These are phyloP conservation scores for Sphaerobolus stellatus DNA, from an alignment of 1,284 basidiomycete species.

Conservation along the genomic window DNA sequence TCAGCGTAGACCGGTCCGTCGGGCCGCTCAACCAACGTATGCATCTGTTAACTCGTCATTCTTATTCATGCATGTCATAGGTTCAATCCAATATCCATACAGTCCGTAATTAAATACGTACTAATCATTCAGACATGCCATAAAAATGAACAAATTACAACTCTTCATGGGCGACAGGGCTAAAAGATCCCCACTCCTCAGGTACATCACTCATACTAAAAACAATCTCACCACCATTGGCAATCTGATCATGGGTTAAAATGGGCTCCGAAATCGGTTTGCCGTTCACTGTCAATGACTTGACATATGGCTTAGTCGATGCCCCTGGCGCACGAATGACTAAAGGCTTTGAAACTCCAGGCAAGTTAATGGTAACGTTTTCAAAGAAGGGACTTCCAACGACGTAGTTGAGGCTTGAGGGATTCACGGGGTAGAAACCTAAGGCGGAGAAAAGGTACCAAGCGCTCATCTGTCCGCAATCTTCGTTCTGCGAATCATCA, in stretches of 20 bases:
- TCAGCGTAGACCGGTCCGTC: no score
- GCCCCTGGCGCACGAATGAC: conserved; percentile 56
- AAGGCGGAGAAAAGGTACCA: conserved; percentile 84
- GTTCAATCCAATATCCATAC: no score
- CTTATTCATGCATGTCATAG: no score
- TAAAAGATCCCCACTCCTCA: conserved; percentile 36
- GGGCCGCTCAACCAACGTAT: no score
- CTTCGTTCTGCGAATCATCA: conserved; percentile 64
- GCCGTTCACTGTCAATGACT: conserved; percentile 56
- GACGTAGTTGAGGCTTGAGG: conserved; percentile 70
- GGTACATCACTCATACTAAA: conserved; percentile 66
- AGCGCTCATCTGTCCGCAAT: conserved; percentile 87
- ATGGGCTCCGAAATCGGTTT: conserved; percentile 40
- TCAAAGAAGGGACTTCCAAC: conserved; percentile 77
- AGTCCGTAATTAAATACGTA: no score
- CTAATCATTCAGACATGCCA: no score
- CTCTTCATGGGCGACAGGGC: conserved; percentile 1
- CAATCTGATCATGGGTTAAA: conserved; percentile 58
- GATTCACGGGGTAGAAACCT: conserved; percentile 86
- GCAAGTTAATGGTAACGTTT: conserved; percentile 55
- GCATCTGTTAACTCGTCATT: no score
- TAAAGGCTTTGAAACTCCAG: conserved; percentile 40
- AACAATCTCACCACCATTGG: conserved; percentile 52
- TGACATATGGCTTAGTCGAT: conserved; percentile 55
- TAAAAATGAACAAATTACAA: no score